Evolutionary conservation across 176 grass and related monocot species (phyloP), one percentile per base, ranked within the genome.

Genomic region (Calamus simplicifolius): DNA sequence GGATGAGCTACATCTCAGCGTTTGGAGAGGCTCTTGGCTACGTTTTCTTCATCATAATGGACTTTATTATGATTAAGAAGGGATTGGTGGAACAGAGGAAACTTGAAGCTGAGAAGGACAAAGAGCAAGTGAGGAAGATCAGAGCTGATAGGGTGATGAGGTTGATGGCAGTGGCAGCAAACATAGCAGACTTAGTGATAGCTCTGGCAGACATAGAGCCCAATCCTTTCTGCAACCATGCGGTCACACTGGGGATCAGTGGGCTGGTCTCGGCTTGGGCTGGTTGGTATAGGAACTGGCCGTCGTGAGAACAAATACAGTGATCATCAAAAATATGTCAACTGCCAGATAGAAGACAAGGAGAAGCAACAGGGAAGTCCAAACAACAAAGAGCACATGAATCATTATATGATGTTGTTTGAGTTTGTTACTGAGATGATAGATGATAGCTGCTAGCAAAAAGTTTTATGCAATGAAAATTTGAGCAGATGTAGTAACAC

Each of bases 201-300:
- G 63, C 13, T 25, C 4, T 98, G 69, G 87, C 93, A 0, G 93
- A 92, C 21, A 64, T 92, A 25, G 84, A 88, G 56, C 93, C 93
- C 19, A 98, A 98, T 67, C 93, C 84, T 15, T 92, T 98, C 35
- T 98, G 93, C 80, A 77, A 71, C 77, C 87, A 98, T 66, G 67
- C 81, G 10, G 79, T 89, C 62, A 92, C 93, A 50, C 69, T 92
- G 26, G 88, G 93, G 58, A 86, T 98, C 27, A 98, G 88, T 16
- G 93, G 93, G 23, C 67, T 98, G 68, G 93, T 92, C 3, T 98
- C 93, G 3, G 93, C 93, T 26, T 98, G 93, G 93, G 93, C 93
- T 0, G 88, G 93, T 0, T 98, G 88, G 93, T 98, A 98, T 30
- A 85, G 93, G 35, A 83, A 83, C 62, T 98, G 93, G 93, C 93